Percentiles rank a stretch among this genome's conserved stretches.
These are phyloP conservation scores for Capsella rubella DNA, from an alignment of 441 rosid species.

Conservation along the genomic window DNA sequence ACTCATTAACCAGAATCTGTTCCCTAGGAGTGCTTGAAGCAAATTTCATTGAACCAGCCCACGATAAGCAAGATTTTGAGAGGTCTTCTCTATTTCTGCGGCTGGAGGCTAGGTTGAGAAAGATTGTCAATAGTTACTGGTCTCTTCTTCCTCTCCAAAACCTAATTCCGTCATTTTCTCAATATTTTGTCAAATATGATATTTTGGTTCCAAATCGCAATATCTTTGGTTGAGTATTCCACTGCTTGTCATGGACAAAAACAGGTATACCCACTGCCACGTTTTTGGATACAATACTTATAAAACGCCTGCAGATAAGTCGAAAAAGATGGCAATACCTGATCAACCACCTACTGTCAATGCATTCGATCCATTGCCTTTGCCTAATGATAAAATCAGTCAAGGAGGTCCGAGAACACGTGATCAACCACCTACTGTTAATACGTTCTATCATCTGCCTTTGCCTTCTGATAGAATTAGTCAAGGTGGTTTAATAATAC, in stretches of 20 bases:
- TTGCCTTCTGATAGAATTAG: conserved; percentile 4
- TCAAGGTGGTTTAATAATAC: conserved; percentile 27
- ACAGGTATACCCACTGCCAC: conserved; percentile 66
- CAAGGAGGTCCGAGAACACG: conserved; percentile 24
- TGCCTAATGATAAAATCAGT: conserved; percentile 10
- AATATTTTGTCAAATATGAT: not conserved
- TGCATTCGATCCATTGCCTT: conserved; percentile 14
- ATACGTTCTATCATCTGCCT: conserved; percentile 14
- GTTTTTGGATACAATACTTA: conserved; percentile 55
- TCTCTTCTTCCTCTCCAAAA: conserved; percentile 36
- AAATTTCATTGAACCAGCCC: conserved; percentile 96
- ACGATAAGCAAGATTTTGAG: conserved; percentile 98
- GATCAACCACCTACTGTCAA: conserved; percentile 45
- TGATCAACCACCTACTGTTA: conserved; percentile 46
- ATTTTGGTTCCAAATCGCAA: not conserved
- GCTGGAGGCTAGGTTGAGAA: conserved; percentile 78
- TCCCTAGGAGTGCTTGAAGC: conserved; percentile 92
- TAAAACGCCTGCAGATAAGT: not conserved
- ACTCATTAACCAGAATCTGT: conserved; percentile 26
- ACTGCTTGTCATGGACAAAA: conserved; percentile 34
- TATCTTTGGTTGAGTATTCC: not conserved
- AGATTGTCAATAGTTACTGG: conserved; percentile 74
- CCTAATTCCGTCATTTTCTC: not conserved
- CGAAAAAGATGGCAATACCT: conserved; percentile 40
- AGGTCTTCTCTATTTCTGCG: conserved; percentile 78